Conservation (phyloP, 257 asterid species). For the Plantago ovata region DNA sequence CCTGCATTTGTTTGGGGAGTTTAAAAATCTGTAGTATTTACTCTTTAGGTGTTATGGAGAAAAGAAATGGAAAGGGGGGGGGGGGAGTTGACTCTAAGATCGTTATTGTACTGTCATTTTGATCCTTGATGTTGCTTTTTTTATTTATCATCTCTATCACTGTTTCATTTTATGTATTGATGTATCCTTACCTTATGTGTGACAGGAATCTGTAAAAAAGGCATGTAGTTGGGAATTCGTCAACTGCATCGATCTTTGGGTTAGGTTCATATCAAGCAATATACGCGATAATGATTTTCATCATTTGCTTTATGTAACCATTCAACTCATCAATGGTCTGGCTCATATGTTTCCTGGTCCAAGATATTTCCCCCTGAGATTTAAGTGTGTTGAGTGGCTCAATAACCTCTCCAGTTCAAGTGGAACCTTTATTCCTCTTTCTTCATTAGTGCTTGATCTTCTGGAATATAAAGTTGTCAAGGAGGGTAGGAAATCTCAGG, state of each 20-base stretch:
- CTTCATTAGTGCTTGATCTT: slow-evolving; percentile 68
- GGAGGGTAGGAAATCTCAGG: slow-evolving; percentile 56
- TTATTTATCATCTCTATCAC: background rate
- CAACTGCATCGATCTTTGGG: slow-evolving; percentile 86
- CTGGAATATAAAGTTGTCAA: slow-evolving; percentile 66
- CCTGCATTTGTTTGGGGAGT: slow-evolving; percentile 1
- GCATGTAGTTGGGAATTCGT: slow-evolving; percentile 86
- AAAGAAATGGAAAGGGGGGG: no score
- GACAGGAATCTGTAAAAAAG: slow-evolving; percentile 75
- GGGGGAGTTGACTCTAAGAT: background rate
- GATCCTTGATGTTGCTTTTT: slow-evolving; percentile 3
- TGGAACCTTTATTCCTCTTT: slow-evolving; percentile 68
- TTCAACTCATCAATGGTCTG: slow-evolving; percentile 71
- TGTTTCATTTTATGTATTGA: background rate
- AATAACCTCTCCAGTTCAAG: slow-evolving; percentile 66
- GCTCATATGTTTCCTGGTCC: slow-evolving; percentile 76
- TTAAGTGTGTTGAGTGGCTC: slow-evolving; percentile 89
- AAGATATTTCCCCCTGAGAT: slow-evolving; percentile 86
- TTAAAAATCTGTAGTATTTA: background rate
- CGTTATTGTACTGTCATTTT: background rate
- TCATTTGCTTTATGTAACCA: slow-evolving; percentile 42
- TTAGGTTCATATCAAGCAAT: slow-evolving; percentile 65
- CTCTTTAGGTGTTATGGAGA: background rate
- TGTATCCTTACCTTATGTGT: slow-evolving; percentile 5
- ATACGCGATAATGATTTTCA: slow-evolving; percentile 57